A percentile compares a stretch with the other conserved stretches of the same genome.
These are phyloP conservation scores for Claviceps maximensis DNA, from an alignment of 2,329 filamentous ascomycete genomes.

Conservation along the genomic window DNA sequence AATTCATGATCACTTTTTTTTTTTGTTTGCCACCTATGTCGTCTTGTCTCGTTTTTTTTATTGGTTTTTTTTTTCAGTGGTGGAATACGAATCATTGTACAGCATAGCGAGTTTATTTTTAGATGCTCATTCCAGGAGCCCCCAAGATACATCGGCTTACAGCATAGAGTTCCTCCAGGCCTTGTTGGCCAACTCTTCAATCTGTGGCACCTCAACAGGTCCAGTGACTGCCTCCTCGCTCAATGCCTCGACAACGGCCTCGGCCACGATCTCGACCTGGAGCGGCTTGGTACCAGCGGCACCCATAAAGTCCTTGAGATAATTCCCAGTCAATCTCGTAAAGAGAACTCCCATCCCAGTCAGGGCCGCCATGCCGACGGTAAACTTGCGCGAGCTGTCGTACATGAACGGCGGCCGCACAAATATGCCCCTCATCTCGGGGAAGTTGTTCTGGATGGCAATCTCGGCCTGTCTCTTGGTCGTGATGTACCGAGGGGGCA, in stretches of 20 bases:
- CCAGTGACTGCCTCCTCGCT: conserved; percentile 60
- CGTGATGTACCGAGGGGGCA: conserved; percentile 74
- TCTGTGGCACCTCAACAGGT: conserved; percentile 62
- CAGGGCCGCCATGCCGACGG: conserved; percentile 69
- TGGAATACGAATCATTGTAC: conserved; percentile 14
- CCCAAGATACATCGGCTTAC: conserved; percentile 26
- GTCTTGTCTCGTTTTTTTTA: no score
- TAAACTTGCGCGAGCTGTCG: conserved; percentile 68
- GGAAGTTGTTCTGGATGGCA: conserved; percentile 59
- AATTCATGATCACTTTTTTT: background rate
- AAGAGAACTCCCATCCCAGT: conserved; percentile 62
- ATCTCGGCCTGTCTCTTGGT: conserved; percentile 88
- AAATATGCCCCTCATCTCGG: conserved; percentile 66
- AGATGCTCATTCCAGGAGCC: background rate
- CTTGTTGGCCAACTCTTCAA: conserved; percentile 68
- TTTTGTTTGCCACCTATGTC: no score
- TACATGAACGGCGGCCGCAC: conserved; percentile 81
- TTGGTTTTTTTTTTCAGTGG: background rate
- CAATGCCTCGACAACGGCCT: conserved; percentile 80
- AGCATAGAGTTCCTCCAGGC: conserved; percentile 88
- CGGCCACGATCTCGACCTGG: conserved; percentile 74
- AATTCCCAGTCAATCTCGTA: conserved; percentile 64
- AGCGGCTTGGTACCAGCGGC: conserved; percentile 74
- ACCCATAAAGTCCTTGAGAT: conserved; percentile 65
- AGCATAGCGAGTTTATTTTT: conserved; percentile 15